A percentile compares a stretch with the other conserved stretches of the same genome.
Evolutionary conservation across 495 filamentous ascomycete genomes (phyloP).

Genomic region (Lasiosphaeriaceae sp.): DNA sequence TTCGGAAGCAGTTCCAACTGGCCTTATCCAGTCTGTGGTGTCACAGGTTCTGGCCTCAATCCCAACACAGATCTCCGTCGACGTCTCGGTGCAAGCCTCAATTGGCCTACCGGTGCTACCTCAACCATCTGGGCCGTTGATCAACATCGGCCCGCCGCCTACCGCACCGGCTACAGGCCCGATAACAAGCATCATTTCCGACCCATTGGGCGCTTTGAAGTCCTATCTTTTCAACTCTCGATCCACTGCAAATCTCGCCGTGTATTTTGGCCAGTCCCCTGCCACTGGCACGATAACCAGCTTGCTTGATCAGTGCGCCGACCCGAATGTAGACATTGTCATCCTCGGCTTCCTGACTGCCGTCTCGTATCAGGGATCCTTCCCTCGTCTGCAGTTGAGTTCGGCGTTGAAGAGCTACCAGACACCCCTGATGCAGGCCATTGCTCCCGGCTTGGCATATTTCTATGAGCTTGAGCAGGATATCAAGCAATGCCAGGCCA

Average conservation of each 20-base stretch:
- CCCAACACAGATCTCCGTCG: too few species aligned
- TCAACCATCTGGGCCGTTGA: not conserved
- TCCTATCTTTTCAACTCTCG: slow-evolving; percentile 14
- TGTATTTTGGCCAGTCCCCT: slow-evolving; percentile 13
- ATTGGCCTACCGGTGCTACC: not conserved
- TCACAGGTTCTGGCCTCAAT: too few species aligned
- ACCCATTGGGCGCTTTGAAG: not conserved
- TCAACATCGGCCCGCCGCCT: slow-evolving; percentile 7
- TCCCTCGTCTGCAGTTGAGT: slow-evolving; percentile 12
- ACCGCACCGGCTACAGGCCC: not conserved
- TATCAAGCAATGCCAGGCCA: slow-evolving; percentile 54
- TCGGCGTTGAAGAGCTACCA: not conserved
- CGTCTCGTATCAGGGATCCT: slow-evolving; percentile 2
- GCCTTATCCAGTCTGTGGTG: too few species aligned
- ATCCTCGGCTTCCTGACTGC: slow-evolving; percentile 18
- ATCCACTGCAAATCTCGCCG: slow-evolving; percentile 8
- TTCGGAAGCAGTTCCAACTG: too few species aligned
- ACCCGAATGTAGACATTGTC: slow-evolving; percentile 19
- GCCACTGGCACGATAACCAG: not conserved
- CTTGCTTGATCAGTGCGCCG: slow-evolving; percentile 11
- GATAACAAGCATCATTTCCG: not conserved
- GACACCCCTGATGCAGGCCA: slow-evolving; percentile 3
- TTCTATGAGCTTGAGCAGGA: slow-evolving; percentile 30
- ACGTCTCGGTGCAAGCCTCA: not conserved
- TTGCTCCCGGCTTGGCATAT: slow-evolving; percentile 10